Evolutionary conservation across 768 basidiomycete genomes (phyloP), one percentile per base, ranked within the genome.

Genomic region (Hebeloma cylindrosporum): DNA sequence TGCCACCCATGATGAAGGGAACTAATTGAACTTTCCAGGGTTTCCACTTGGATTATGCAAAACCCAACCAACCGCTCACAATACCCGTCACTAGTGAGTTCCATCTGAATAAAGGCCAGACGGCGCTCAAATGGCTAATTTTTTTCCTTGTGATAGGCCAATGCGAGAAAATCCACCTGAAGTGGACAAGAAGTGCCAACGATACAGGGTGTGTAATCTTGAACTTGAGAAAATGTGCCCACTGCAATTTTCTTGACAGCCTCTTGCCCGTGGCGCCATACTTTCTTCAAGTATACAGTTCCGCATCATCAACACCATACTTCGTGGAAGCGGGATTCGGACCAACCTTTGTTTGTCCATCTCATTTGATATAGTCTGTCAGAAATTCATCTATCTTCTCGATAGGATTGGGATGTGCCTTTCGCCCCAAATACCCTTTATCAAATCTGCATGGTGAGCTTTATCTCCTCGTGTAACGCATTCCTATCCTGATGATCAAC

Each of bases 361-460:
- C 40, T 29, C 8, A 6, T 46, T 10, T 21, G 16, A 20, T 14
- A 5, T 22, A 13, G n/a, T 17, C 33, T 28, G 10, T 10, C 9
- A 17, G 17, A 22, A 20, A 3, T 17, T 37, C 14, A 16, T 26
- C 7, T 3, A 44, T 7, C 21, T 13, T n/a, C 16, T 17, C 21
- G 11, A 9, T 33, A 78, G 76, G 69, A 75, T 46, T 78, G 71
- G 69, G 52, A 63, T 1, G 75, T 80, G 14, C 77, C 78, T 0
- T 80, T 75, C 45, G 57, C 63, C 3, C 75, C 77, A 2, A 72
- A 69, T 31, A 78, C 76, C 0, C 64, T 64, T 68, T 80, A 77
- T 59, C 76, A 80, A 57, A 75, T 78, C 48, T 80, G 78, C 67
- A 78, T 80, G 77, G 77, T 78, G 43, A 26, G 59, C 26, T 26